Conservation (phyloP, 345 rosid species). For the Eucalyptus erythrocorys region DNA sequence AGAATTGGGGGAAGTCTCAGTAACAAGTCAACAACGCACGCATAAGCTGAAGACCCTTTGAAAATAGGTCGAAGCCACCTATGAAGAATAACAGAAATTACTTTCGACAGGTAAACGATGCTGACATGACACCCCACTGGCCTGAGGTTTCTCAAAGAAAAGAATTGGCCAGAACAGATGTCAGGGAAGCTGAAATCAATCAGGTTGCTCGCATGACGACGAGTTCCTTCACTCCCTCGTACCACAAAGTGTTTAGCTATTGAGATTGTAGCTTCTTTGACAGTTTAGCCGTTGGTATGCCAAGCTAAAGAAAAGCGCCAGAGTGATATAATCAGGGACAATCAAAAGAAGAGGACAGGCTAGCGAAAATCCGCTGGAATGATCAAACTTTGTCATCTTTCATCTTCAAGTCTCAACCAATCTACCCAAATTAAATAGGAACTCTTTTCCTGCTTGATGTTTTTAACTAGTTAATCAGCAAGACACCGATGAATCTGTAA, state of each 20-base stretch:
- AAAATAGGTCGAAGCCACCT: background rate
- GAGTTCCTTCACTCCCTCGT: background rate
- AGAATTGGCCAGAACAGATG: background rate
- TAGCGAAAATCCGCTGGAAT: background rate
- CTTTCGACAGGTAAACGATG: background rate
- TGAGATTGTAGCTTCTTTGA: background rate
- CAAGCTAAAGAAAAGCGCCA: background rate
- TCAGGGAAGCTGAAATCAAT: background rate
- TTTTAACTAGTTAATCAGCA: background rate
- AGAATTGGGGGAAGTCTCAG: background rate
- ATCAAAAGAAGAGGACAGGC: background rate
- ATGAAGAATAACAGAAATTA: background rate
- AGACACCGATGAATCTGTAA: background rate
- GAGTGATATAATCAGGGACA: background rate
- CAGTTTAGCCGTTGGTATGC: background rate
- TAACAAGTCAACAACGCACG: background rate
- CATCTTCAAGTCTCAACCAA: background rate
- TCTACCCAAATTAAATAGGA: background rate
- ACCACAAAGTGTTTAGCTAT: background rate
- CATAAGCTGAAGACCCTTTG: background rate
- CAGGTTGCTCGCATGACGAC: background rate
- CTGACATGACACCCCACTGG: background rate
- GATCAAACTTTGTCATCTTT: background rate
- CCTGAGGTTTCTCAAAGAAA: background rate
- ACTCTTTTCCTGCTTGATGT: background rate